Evolutionary conservation across 768 basidiomycete species (phyloP), one percentile per base, ranked within the genome.

Genomic region (Hygrophorus russula): DNA sequence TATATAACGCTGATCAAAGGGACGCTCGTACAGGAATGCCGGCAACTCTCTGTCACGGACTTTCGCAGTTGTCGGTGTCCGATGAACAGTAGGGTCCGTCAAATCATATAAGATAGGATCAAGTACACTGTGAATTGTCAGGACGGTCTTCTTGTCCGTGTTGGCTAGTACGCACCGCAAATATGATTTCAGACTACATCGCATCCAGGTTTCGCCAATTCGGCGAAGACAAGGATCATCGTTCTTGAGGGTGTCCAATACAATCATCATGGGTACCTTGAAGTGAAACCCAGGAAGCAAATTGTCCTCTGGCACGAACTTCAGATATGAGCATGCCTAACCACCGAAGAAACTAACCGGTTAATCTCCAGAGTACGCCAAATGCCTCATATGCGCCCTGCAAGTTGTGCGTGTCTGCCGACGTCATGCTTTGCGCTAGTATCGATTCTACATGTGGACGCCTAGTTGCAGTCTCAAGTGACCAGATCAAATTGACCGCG

Each of bases 151-250:
- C 34, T 18, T 12, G 2, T 4, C 20, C 15, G 14, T n/a, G 46
- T 41, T 39, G 46, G 24, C 15, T 0, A 15, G 38, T 17, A 35
- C 67, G 29, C 60, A 92, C 91, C 93, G 77, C 46, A 91, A 67
- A 57, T 94, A 94, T 1, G 91, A 93, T 57, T 84, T 87, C 24
- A 97, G 69, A 53, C 80, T 90, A 55, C 89, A 91, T 19, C 93
- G 76, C 84, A 99, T 91, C 96, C 96, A 99, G 0, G 91, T 91
- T 59, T 98, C 94, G 11, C 87, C 88, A 27, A 86, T 70, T 9
- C 90, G 74, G 19, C 84, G 79, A 8, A 85, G 59, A 47, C 64
- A 64, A 6, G 89, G 85, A 50, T 90, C 80, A 27, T 82, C 78
- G 31, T 71, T 80, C 53, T 80, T 82, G 38, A 97, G 61, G 0